Evolutionary conservation across 2,329 filamentous ascomycete species (phyloP), one percentile per base, ranked within the genome.

Genomic region (Aspergillus cejpii): DNA sequence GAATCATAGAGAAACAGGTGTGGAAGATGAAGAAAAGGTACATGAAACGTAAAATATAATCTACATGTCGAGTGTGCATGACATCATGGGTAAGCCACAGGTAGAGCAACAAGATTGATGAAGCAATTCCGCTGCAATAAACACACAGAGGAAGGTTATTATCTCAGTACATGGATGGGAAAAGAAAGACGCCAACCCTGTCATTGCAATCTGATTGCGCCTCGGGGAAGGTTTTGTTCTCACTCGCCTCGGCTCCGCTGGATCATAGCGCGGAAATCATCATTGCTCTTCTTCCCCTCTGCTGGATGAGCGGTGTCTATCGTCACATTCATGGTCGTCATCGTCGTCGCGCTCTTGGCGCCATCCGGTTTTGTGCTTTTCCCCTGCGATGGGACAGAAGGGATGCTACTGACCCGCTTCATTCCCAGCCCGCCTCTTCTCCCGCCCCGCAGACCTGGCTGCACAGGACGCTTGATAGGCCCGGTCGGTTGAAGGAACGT

Each of bases 181-280:
- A 44, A 34, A 47, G 17, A 37, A 31, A 51, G 60, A 63, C 57
- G 55, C 59, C 59, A 53, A 37, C 52, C 52, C 59, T 55, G 56
- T 52, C 57, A 56, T 53, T 34, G 52, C 51, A 49, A 51, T 56
- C 53, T 55, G 49, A 45, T 4, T 54, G 53, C 57, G 51, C 48
- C 43, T 41, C 36, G 29, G 43, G 37, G 8, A 34, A 14, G 15
- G 10, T 40, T 41, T 44, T 28, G 14, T 50, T 26, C 54, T 62
- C 49, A 61, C 47, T 57, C 56, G 53, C 48, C 48, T 39, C 53
- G 60, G 54, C 52, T 67, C 47, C 67, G 68, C 51, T 74, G 62
- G 38, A 80, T 67, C 72, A 79, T 72, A 24, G 69, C 69, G 44
- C 75, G 72, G 60, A 81, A 81, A 56, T 80, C 77, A 40, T 71